Evolutionary conservation across 768 basidiomycete species (phyloP).

Genomic region (Vararia minispora): DNA sequence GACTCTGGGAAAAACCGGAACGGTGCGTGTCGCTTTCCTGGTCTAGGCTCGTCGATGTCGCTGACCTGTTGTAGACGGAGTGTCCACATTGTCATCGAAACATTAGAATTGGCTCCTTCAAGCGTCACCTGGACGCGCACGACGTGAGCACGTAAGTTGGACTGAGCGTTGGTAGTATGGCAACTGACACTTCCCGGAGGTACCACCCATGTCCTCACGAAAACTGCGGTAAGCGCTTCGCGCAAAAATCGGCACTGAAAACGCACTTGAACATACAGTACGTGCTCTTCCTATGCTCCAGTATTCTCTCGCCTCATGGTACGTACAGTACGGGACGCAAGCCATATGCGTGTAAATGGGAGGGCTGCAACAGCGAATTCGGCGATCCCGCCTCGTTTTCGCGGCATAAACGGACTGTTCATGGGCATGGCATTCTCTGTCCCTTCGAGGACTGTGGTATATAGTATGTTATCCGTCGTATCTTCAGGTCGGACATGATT

Average conservation of each 20-base stretch:
- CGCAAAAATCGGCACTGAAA: conserved; percentile 48
- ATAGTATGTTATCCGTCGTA: conserved; percentile 24
- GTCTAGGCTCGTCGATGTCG: too few species aligned
- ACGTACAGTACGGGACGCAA: conserved; percentile 15
- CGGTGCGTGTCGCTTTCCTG: too few species aligned
- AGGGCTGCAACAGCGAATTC: conserved; percentile 38
- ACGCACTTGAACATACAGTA: conserved; percentile 62
- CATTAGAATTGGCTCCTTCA: too few species aligned
- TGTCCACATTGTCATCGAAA: too few species aligned
- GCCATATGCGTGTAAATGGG: conserved; percentile 32
- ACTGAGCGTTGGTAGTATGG: too few species aligned
- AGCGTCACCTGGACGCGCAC: too few species aligned
- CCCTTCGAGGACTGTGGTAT: conserved; percentile 37
- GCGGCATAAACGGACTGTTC: conserved; percentile 54
- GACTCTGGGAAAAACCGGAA: too few species aligned
- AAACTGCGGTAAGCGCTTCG: conserved; percentile 43
- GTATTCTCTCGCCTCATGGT: neutral
- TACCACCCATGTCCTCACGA: too few species aligned
- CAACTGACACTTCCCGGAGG: too few species aligned
- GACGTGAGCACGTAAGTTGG: too few species aligned
- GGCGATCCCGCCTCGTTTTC: conserved; percentile 61
- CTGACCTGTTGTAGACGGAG: too few species aligned
- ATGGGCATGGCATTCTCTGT: too few species aligned
- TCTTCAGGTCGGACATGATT: neutral
- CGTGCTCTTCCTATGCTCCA: conserved; percentile 17